A percentile compares a stretch with the other conserved stretches of the same genome.
Conservation (phyloP, 345 rosid genomes). For the Zanthoxylum bungeanum region DNA sequence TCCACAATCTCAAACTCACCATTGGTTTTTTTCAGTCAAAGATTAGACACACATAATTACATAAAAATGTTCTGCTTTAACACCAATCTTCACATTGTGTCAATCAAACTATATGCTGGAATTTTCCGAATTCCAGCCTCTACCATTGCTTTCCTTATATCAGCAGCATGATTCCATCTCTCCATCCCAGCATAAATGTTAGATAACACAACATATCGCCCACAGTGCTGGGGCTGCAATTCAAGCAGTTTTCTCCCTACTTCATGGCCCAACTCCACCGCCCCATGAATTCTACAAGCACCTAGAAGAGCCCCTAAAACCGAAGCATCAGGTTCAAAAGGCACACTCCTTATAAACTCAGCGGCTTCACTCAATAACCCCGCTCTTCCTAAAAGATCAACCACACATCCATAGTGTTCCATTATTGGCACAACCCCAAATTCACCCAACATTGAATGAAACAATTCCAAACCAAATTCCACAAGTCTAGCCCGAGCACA, state of each 20-base stretch:
- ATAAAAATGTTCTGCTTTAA: neutral
- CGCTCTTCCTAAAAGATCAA: constrained; percentile 78
- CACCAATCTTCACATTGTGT: constrained; percentile 12
- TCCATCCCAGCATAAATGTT: constrained; percentile 40
- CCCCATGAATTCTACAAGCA: constrained; percentile 68
- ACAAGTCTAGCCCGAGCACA: constrained; percentile 58
- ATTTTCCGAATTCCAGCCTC: constrained; percentile 41
- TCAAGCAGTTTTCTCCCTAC: constrained; percentile 45
- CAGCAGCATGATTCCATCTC: constrained; percentile 56
- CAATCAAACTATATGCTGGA: constrained; percentile 49
- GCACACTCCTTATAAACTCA: constrained; percentile 48
- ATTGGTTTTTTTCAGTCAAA: neutral
- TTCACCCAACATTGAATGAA: constrained; percentile 31
- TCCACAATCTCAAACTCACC: neutral
- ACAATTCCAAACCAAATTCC: constrained; percentile 46
- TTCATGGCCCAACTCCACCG: constrained; percentile 42
- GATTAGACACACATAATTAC: neutral
- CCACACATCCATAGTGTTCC: constrained; percentile 76
- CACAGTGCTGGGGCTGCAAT: constrained; percentile 49
- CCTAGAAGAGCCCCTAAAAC: constrained; percentile 69
- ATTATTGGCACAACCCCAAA: constrained; percentile 46
- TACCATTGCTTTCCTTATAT: constrained; percentile 45
- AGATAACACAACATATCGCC: constrained; percentile 49
- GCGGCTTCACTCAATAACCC: constrained; percentile 55
- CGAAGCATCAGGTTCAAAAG: constrained; percentile 60